phyloP scores from a whole-genome alignment of 179 eudicot genomes.

The Silene vulgaris region DNA sequence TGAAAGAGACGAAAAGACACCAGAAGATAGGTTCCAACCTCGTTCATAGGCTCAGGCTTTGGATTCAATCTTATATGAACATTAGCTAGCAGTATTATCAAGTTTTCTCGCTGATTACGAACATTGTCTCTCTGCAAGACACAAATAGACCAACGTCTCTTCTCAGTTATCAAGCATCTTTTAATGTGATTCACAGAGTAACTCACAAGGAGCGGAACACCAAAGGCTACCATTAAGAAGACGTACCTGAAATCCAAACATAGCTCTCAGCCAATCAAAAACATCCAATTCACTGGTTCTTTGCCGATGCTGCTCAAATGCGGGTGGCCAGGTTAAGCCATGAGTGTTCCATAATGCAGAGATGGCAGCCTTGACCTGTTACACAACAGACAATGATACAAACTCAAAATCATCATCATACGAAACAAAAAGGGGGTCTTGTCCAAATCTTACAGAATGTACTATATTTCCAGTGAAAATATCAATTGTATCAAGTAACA shows the following conservation, averaged over 20 bases:
- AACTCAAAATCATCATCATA: slow-evolving; percentile 14
- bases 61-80: slow-evolving; percentile 70
- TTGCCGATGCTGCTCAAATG: slow-evolving; percentile 67
- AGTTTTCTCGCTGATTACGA: slow-evolving; percentile 92
- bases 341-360: slow-evolving; percentile 62
- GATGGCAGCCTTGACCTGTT: slow-evolving; percentile 88
- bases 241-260: slow-evolving; percentile 97
- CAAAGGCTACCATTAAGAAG: slow-evolving; percentile 18
- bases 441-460: slow-evolving; percentile 1
- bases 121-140: slow-evolving; percentile 82
- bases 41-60: slow-evolving; percentile 72
- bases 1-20: background rate
- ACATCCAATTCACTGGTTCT: slow-evolving; percentile 78
- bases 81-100: slow-evolving; percentile 78
- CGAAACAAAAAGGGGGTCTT: background rate
- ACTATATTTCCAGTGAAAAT: background rate
- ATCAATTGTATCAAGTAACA: background rate
- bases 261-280: slow-evolving; percentile 95
- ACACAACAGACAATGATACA: background rate
- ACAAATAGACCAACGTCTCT: slow-evolving; percentile 19
- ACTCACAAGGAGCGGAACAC: slow-evolving; percentile 1
- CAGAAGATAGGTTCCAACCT: slow-evolving; percentile 31
- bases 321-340: slow-evolving; percentile 75
- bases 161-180: slow-evolving; percentile 12
- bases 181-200: background rate